These are phyloP conservation scores for Triadica sebifera DNA, from an alignment of 345 rosid species.

Conservation along the genomic window DNA sequence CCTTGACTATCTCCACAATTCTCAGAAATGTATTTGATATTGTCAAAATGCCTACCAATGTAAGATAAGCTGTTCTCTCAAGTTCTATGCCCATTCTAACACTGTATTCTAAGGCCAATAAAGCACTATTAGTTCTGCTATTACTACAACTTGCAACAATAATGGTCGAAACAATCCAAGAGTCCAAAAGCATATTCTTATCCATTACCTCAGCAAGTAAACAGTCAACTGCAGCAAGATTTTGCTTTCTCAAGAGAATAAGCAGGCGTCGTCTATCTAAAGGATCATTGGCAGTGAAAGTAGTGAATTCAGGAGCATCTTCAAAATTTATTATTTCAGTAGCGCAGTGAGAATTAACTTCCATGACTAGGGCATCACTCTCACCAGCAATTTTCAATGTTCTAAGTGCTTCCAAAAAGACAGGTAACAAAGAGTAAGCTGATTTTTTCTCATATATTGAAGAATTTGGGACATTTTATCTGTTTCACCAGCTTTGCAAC, in stretches of 20 bases:
- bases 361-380: conserved; percentile 54
- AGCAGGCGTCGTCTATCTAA: conserved; percentile 45
- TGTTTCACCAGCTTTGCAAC: conserved; percentile 56
- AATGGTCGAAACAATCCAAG: conserved; percentile 47
- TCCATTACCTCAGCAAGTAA: conserved; percentile 45
- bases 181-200: conserved; percentile 40
- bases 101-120: conserved; percentile 60
- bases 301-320: conserved; percentile 17
- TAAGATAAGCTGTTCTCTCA: conserved; percentile 56
- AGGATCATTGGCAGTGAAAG: conserved; percentile 27
- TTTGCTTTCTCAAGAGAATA: conserved; percentile 60
- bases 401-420: conserved; percentile 55
- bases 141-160: conserved; percentile 42
- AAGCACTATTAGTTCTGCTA: conserved; percentile 53
- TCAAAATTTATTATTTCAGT: conserved; percentile 24
- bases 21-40: conserved; percentile 41
- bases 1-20: conserved; percentile 45
- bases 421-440: conserved; percentile 58
- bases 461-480: conserved; percentile 48
- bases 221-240: conserved; percentile 54
- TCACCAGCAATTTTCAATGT: conserved; percentile 46
- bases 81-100: conserved; percentile 44
- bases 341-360: conserved; percentile 67
- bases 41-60: conserved; percentile 50
- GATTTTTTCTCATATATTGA: conserved; percentile 55